A percentile compares a stretch with the other conserved stretches of the same genome.
Conservation (phyloP, 78 protist genomes). For the Dictyostelium intermedium region DNA sequence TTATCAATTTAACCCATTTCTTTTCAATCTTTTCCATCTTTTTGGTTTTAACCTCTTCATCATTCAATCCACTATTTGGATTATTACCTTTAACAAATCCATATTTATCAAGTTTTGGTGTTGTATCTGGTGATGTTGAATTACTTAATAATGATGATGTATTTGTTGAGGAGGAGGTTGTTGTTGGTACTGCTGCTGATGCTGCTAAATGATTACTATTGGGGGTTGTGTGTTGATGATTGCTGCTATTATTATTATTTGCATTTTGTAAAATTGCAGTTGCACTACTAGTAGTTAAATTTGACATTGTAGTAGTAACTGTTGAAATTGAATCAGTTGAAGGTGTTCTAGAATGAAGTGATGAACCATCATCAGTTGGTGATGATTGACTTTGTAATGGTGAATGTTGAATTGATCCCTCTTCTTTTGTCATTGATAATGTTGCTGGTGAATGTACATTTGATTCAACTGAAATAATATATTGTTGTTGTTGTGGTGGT, state of each 20-base stretch:
- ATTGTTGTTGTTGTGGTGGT: conserved; percentile 4
- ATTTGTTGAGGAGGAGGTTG: no score
- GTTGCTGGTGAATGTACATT: not conserved
- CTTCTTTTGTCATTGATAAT: not conserved
- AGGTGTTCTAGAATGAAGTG: conserved; percentile 4
- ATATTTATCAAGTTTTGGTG: conserved; percentile 70
- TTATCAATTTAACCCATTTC: conserved; percentile 44
- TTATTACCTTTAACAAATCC: conserved; percentile 61
- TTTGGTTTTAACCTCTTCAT: conserved; percentile 40
- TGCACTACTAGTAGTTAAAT: not conserved
- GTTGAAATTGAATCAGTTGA: conserved; percentile 23
- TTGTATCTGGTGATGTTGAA: conserved; percentile 27
- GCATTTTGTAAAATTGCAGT: not conserved
- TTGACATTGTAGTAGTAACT: not conserved
- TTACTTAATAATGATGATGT: not conserved
- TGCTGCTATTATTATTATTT: not conserved
- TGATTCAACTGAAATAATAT: not conserved
- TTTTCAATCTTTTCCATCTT: conserved; percentile 47
- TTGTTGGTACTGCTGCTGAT: not conserved
- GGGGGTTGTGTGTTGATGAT: not conserved
- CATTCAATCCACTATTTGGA: not conserved
- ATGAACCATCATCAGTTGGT: conserved; percentile 12
- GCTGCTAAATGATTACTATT: not conserved
- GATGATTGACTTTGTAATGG: not conserved
- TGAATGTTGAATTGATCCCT: conserved; percentile 21